phyloP scores from a whole-genome alignment of 257 asterid genomes.

The Striga asiatica region DNA sequence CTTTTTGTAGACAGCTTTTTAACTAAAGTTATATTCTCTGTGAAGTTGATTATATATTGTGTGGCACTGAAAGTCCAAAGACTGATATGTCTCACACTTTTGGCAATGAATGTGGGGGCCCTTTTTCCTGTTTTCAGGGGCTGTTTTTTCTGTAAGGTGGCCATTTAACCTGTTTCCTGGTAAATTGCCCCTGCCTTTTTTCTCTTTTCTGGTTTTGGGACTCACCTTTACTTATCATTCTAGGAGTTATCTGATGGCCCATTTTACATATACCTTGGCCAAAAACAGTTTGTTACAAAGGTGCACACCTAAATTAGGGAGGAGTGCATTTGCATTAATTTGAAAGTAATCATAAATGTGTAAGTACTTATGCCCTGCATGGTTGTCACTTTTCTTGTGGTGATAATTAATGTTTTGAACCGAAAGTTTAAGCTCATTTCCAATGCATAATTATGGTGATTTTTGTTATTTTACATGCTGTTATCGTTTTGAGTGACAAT shows the following conservation, averaged over 20 bases:
- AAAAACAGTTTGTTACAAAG: neutral
- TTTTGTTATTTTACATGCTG: neutral
- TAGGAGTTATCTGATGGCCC: conserved; percentile 7
- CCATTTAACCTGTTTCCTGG: conserved; percentile 21
- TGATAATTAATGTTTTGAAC: conserved; percentile 4
- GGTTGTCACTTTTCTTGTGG: neutral
- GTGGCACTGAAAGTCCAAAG: conserved; percentile 11
- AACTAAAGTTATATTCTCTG: neutral
- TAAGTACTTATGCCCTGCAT: neutral
- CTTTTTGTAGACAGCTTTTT: neutral
- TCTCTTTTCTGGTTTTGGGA: neutral
- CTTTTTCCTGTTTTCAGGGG: conserved; percentile 28
- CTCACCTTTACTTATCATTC: conserved; percentile 6
- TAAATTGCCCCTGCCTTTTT: conserved; percentile 9
- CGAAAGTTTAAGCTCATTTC: neutral
- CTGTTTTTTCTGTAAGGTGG: conserved; percentile 18
- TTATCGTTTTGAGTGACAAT: neutral
- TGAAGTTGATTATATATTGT: too few species aligned
- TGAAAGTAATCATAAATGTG: conserved; percentile 13
- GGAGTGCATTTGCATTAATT: conserved; percentile 1
- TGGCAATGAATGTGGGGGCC: conserved; percentile 27
- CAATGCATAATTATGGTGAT: conserved; percentile 2
- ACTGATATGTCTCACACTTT: conserved; percentile 10
- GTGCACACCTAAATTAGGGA: conserved; percentile 8
- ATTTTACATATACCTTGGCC: conserved; percentile 12